Percentiles rank a stretch among this genome's conserved stretches.
phyloP scores from a whole-genome alignment of 225 moss, liverwort and hornwort species.

The Asterella californica region DNA sequence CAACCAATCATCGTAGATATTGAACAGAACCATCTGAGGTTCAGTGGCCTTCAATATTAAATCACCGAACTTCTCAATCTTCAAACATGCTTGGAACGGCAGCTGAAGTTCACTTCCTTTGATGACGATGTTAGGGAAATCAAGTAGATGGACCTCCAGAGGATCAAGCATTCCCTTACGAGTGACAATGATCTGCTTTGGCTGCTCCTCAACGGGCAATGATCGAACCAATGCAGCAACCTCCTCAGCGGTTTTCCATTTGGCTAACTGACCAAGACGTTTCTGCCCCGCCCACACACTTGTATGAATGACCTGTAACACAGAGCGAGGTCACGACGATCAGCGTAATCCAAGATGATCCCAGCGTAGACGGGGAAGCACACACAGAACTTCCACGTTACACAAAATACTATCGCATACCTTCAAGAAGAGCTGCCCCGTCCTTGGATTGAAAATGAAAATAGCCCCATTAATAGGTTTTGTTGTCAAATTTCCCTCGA shows the following conservation, averaged over 20 bases:
- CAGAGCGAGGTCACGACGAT: not conserved
- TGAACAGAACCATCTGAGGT: conserved; percentile 98
- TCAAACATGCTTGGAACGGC: conserved; percentile 99
- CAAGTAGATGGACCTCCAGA: conserved; percentile 92
- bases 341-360: not conserved
- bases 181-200: conserved; percentile 99
- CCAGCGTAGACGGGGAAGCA: not conserved
- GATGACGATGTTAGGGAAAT: conserved; percentile 99
- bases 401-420: conserved; percentile 19
- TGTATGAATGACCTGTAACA: conserved; percentile 80
- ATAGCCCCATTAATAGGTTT: conserved; percentile 99
- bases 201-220: conserved; percentile 96
- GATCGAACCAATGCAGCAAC: conserved; percentile 98
- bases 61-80: conserved; percentile 98
- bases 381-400: not conserved
- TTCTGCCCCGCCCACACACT: conserved; percentile 99
- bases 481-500: conserved; percentile 97
- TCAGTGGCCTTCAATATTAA: conserved; percentile 98
- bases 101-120: conserved; percentile 99
- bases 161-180: conserved; percentile 99
- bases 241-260: conserved; percentile 99
- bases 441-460: conserved; percentile 97
- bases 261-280: conserved; percentile 95
- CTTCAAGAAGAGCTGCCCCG: conserved; percentile 98
- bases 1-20: conserved; percentile 98